Base-by-base conservation (phyloP, 192 early-diverging fungal genomes). In the Helicostylum pulchrum region DNA sequence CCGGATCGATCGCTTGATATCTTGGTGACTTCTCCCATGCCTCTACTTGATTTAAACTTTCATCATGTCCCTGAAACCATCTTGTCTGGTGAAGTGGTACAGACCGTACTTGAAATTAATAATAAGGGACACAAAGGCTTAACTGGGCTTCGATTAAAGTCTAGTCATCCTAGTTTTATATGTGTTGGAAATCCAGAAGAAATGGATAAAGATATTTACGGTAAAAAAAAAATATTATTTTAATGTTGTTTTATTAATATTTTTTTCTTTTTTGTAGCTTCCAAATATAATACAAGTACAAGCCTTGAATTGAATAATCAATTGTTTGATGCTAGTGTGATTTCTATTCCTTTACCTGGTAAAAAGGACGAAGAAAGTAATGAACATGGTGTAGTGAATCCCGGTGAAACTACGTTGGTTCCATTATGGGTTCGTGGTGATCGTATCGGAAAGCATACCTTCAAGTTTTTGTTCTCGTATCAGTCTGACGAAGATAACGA, bases 351-450 rank as follows among this genome's bases (percentile, higher is more conserved):
- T 9, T 61, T 86, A 2, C 85, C 84, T 19, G 14, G 75, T 23
- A 53, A 73, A 11, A 64, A 58, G 53, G 36, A 17, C 60, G 65
- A 58, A 31, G 48, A 70, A 1, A 58, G 34, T 42, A 50, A 48
- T 34, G 61, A 49, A 12, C 11, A 23, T 14, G 47, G 48, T 20
- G 61, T 80, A 10, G 77, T 96, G 15, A 83, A 64, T 0, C 81
- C 93, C 1, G 91, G 89, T 2, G 77, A 81, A 43, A 87, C 89
- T 0, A 85, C 89, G 9, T 59, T 78, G 0, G 79, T 99, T 9
- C 93, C 94, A 0, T 62, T 95, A 46, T 99, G 93, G 93, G 75
- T 97, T 9, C 90, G 95, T 10, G 93, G 91, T 4, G 94, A 95
- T 65, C 87, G 87, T 42, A 92, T 94, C 49, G 96, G 96, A 53